Percentiles rank a stretch among this genome's conserved stretches.
Evolutionary conservation across 2,329 filamentous ascomycete species (phyloP).

Genomic region (Botrytis elliptica): DNA sequence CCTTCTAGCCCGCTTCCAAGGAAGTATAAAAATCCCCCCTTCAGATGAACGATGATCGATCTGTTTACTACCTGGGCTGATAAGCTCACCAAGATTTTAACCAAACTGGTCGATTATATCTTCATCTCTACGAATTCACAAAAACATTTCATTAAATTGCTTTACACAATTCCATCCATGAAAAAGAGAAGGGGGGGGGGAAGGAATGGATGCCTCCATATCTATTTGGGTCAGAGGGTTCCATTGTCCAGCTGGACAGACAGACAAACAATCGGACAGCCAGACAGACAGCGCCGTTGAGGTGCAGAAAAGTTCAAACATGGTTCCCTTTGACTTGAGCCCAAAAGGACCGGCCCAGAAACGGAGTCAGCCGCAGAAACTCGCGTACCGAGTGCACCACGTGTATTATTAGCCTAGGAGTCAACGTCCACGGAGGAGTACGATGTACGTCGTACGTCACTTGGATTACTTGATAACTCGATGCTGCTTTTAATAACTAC

Average conservation of each 20-base stretch:
- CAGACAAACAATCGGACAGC: background rate
- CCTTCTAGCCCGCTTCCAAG: background rate
- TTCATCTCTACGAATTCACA: too few relatives aligned
- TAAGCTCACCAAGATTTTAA: background rate
- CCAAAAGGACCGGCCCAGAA: slow-evolving; percentile 5
- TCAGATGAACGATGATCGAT: background rate
- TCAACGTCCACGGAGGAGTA: background rate
- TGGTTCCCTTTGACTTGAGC: background rate
- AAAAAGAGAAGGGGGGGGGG: background rate
- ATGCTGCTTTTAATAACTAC: background rate
- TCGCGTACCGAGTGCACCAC: slow-evolving; percentile 8
- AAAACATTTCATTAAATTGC: background rate
- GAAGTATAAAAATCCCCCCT: background rate
- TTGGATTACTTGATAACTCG: background rate
- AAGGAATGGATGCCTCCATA: background rate
- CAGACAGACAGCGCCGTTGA: background rate
- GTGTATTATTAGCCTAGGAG: background rate
- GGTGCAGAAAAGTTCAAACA: background rate
- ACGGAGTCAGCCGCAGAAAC: background rate
- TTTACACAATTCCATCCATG: background rate
- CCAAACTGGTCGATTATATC: background rate
- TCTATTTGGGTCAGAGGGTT: background rate
- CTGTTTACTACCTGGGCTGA: background rate
- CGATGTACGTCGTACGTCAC: background rate
- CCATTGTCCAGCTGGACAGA: background rate